Percentiles rank a stretch among this genome's conserved stretches.
Evolutionary conservation across 108 stramenopile species (phyloP).

Genomic region (Nannochloropsis oceanica): DNA sequence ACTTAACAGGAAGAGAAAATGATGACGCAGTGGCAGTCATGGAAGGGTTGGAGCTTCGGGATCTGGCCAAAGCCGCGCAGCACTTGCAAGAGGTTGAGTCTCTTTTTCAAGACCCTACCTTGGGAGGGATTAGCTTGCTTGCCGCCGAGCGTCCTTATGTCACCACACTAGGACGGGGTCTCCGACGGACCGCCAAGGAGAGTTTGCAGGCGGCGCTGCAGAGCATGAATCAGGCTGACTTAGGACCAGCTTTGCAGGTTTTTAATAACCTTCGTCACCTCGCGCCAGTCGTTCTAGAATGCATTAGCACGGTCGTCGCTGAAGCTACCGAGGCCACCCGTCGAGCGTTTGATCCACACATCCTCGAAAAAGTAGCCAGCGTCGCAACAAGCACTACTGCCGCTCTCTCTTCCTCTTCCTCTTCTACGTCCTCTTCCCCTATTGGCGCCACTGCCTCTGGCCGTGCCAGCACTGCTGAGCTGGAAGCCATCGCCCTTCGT

Average conservation of each 20-base stretch:
- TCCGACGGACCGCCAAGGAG: slow-evolving; percentile 6
- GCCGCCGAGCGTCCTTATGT: slow-evolving; percentile 11
- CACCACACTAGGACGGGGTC: not conserved
- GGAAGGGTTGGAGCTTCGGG: slow-evolving; percentile 2
- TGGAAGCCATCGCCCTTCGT: not conserved
- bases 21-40: not conserved
- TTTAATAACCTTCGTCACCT: slow-evolving; percentile 13
- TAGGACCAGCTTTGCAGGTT: slow-evolving; percentile 15
- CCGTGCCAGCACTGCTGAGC: not conserved
- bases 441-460: not conserved
- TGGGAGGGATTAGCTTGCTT: slow-evolving; percentile 5
- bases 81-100: slow-evolving; percentile 16
- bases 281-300: not conserved
- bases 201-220: slow-evolving; percentile 7
- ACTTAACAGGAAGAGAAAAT: not conserved
- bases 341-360: not conserved
- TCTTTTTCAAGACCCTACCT: not conserved
- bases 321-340: not conserved
- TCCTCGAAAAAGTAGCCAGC: not conserved
- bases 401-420: not conserved
- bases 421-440: not conserved
- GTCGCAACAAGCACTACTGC: not conserved
- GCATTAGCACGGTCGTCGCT: not conserved
- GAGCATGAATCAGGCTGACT: slow-evolving; percentile 16
- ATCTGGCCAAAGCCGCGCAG: slow-evolving; percentile 28